Percentiles rank a stretch among this genome's conserved stretches.
phyloP scores from a whole-genome alignment of 306 rosid genomes.

The Glycine tomentella region DNA sequence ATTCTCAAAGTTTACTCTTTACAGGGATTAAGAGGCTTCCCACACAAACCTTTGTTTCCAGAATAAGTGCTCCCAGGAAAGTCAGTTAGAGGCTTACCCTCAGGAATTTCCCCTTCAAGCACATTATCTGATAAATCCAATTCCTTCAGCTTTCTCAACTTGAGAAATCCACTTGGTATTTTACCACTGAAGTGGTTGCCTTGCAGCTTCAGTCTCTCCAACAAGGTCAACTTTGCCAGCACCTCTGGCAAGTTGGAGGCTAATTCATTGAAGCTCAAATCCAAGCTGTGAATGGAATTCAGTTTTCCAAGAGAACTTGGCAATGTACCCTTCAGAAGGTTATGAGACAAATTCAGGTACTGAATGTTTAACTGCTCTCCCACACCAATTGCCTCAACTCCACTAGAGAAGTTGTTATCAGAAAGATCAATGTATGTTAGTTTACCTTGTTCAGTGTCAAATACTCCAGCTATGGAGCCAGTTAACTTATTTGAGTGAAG shows the following conservation, averaged over 20 bases:
- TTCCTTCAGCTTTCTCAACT: conserved; percentile 58
- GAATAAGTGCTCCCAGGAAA: conserved; percentile 66
- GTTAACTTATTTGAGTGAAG: conserved; percentile 75
- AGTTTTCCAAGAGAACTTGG: conserved; percentile 56
- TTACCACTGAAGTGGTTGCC: conserved; percentile 63
- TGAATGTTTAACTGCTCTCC: conserved; percentile 54
- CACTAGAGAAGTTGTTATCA: conserved; percentile 65
- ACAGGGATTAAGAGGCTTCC: conserved; percentile 78
- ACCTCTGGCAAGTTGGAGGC: conserved; percentile 61
- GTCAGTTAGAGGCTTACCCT: conserved; percentile 63
- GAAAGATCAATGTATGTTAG: conserved; percentile 66
- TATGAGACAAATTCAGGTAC: conserved; percentile 69
- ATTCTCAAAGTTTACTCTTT: conserved; percentile 39
- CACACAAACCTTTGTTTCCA: conserved; percentile 75
- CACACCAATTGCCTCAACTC: conserved; percentile 55
- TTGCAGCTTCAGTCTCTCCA: conserved; percentile 70
- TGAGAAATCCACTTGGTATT: conserved; percentile 66
- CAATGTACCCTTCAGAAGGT: conserved; percentile 61
- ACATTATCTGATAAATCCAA: conserved; percentile 67
- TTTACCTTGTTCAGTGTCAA: conserved; percentile 47
- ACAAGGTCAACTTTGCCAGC: conserved; percentile 55
- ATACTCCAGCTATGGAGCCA: conserved; percentile 56
- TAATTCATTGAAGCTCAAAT: conserved; percentile 66
- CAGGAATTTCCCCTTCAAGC: conserved; percentile 78
- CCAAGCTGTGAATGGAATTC: conserved; percentile 58